Evolutionary conservation across 176 grass and related monocot species (phyloP).

Genomic region (Aegilops longissima): DNA sequence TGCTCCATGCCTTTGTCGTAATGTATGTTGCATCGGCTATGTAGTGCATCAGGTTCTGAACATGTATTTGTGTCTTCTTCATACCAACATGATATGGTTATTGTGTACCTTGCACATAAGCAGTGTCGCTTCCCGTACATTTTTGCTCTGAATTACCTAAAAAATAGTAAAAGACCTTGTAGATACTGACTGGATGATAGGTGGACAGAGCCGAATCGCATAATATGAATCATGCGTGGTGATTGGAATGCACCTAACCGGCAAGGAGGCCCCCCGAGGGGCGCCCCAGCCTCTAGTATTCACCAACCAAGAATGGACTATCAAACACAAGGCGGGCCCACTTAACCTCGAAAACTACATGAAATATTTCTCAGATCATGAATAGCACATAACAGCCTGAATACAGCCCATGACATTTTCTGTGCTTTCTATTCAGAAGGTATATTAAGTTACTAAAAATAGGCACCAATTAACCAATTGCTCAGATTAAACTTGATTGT

Average conservation of each 20-base stretch:
- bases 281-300: not conserved
- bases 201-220: not conserved
- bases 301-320: not conserved
- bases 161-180: not conserved
- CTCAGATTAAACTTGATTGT: not conserved
- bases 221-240: not conserved
- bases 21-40: not conserved
- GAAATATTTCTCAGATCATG: not conserved
- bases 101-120: not conserved
- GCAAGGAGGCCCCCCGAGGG: not conserved
- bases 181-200: not conserved
- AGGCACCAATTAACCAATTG: not conserved
- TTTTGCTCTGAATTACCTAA: not conserved
- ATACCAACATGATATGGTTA: not conserved
- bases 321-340: not conserved
- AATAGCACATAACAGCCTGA: not conserved
- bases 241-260: not conserved
- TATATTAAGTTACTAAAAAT: not conserved
- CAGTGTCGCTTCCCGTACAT: not conserved
- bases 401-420: not conserved
- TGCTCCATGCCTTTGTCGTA: not conserved
- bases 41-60: not conserved
- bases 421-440: not conserved
- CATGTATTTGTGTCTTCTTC: not conserved
- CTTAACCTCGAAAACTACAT: not conserved